These are phyloP conservation scores for Ophiocordyceps camponoti-saundersi DNA, from an alignment of 2,329 filamentous ascomycete species.

Conservation along the genomic window DNA sequence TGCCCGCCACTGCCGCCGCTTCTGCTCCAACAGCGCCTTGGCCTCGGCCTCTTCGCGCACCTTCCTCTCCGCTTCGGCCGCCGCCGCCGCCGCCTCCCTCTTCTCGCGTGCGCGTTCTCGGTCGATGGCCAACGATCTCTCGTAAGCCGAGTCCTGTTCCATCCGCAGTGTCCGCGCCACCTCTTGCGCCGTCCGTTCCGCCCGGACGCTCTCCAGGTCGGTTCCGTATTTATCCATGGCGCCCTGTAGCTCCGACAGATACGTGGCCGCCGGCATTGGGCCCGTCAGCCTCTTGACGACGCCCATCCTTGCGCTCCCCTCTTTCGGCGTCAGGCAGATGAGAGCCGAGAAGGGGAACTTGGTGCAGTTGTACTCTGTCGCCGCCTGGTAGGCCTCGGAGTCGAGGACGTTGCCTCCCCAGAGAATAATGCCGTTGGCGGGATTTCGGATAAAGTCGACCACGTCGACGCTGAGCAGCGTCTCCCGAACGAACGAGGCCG, in stretches of 20 bases:
- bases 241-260: conserved; percentile 56
- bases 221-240: conserved; percentile 62
- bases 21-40: conserved; percentile 28
- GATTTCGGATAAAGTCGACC: conserved; percentile 54
- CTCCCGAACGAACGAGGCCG: conserved; percentile 60
- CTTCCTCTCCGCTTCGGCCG: conserved; percentile 47
- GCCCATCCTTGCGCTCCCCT: conserved; percentile 77
- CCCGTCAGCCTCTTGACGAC: conserved; percentile 68
- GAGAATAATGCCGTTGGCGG: conserved; percentile 62
- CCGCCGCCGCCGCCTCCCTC: conserved; percentile 58
- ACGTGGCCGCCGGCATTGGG: conserved; percentile 49
- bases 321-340: conserved; percentile 72
- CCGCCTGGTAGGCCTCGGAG: conserved; percentile 85
- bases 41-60: conserved; percentile 45
- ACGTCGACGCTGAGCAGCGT: conserved; percentile 67
- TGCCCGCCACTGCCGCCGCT: conserved; percentile 51
- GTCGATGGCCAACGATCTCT: conserved; percentile 76
- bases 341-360: conserved; percentile 84
- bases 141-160: conserved; percentile 86
- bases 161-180: conserved; percentile 65
- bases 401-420: conserved; percentile 92
- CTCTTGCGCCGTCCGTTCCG: conserved; percentile 63
- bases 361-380: conserved; percentile 71
- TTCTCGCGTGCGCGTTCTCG: conserved; percentile 64
- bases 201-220: conserved; percentile 57